These are phyloP conservation scores for Cladosporium phlei DNA, from an alignment of 2,329 filamentous ascomycete species.

Conservation along the genomic window DNA sequence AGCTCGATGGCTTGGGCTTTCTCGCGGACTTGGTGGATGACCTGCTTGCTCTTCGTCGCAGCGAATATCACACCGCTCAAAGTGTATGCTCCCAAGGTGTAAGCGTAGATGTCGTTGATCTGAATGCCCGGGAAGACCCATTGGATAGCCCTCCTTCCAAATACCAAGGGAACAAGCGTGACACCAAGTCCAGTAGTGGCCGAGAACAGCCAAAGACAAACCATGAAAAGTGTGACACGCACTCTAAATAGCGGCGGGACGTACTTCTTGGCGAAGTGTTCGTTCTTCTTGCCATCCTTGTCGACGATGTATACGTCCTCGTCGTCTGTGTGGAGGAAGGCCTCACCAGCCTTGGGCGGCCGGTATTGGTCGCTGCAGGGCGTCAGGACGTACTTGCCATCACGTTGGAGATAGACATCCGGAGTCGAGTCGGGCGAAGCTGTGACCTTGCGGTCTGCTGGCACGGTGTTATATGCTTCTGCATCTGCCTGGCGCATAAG, in stretches of 20 bases:
- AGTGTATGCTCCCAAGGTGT: conserved; percentile 82
- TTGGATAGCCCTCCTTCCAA: conserved; percentile 75
- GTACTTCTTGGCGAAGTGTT: conserved; percentile 52
- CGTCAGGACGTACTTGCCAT: conserved; percentile 83
- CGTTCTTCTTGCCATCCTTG: conserved; percentile 34
- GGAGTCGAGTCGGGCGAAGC: conserved; percentile 26
- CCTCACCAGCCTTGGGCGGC: conserved; percentile 74
- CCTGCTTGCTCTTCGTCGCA: conserved; percentile 21
- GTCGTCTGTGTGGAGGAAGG: conserved; percentile 77
- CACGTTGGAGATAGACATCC: conserved; percentile 39
- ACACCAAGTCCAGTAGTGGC: conserved; percentile 78
- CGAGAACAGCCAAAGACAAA: conserved; percentile 90
- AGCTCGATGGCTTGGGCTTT: conserved; percentile 20
- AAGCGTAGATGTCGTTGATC: conserved; percentile 94
- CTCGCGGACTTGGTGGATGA: conserved; percentile 14
- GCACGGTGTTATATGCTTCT: background rate
- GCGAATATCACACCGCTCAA: conserved; percentile 65
- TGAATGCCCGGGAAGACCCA: conserved; percentile 67
- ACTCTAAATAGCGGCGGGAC: conserved; percentile 81
- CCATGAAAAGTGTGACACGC: conserved; percentile 78
- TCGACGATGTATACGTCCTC: conserved; percentile 38
- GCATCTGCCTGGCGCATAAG: conserved; percentile 20
- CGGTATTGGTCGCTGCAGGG: conserved; percentile 93
- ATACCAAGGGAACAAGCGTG: conserved; percentile 79
- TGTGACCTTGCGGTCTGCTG: conserved; percentile 8